phyloP scores from a whole-genome alignment of 1,284 basidiomycete genomes.

The Coniophora puteana region DNA sequence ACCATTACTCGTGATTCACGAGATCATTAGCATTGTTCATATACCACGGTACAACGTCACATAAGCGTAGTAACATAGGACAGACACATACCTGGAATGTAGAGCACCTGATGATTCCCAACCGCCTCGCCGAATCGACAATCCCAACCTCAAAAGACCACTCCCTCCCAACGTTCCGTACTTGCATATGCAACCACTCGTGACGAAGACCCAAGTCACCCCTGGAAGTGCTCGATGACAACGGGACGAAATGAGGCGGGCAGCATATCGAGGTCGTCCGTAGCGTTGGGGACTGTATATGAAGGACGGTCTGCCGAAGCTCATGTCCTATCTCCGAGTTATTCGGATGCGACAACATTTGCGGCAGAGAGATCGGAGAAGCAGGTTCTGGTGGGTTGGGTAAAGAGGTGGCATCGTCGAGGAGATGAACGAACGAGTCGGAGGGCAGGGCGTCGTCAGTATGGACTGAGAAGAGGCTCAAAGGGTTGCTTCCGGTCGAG shows the following conservation, averaged over 20 bases:
- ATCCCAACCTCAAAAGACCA: conserved; percentile 79
- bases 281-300: conserved; percentile 77
- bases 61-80: not conserved
- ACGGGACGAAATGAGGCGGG: conserved; percentile 34
- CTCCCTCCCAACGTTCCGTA: conserved; percentile 61
- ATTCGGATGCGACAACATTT: conserved; percentile 22
- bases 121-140: conserved; percentile 56
- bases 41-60: not conserved
- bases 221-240: conserved; percentile 7
- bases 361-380: conserved; percentile 38
- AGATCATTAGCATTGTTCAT: conserved; percentile 3
- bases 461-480: conserved; percentile 54
- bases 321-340: conserved; percentile 34
- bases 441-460: conserved; percentile 51
- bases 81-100: conserved; percentile 70
- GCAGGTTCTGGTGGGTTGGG: conserved; percentile 46
- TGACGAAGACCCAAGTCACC: conserved; percentile 60
- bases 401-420: conserved; percentile 58
- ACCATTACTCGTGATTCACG: conserved; percentile 8
- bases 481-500: conserved; percentile 62
- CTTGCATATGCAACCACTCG: conserved; percentile 73
- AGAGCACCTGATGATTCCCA: conserved; percentile 66
- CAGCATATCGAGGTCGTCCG: conserved; percentile 67
- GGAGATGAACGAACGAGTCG: conserved; percentile 64
- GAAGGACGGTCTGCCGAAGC: conserved; percentile 71